Conservation (phyloP, 176 grass and related monocot genomes). For the Cocos nucifera region DNA sequence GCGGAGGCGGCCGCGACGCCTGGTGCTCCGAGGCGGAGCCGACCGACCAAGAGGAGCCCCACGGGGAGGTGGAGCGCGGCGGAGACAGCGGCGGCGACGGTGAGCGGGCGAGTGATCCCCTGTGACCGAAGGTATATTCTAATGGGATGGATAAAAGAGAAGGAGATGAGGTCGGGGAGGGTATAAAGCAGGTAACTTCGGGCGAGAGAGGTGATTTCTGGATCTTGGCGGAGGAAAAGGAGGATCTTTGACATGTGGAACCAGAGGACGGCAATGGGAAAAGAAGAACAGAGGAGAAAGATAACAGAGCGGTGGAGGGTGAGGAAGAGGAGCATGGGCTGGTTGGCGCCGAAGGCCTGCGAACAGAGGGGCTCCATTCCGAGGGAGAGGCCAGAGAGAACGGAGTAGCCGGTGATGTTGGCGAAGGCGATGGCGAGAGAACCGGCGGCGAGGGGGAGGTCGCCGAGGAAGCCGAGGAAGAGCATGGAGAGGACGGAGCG, state of each 20-base stretch:
- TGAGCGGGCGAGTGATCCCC: too few relatives aligned
- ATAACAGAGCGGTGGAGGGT: neutral
- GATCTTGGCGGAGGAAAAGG: conserved; percentile 4
- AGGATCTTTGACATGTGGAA: conserved; percentile 1
- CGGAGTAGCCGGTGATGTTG: conserved; percentile 2
- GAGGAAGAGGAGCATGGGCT: neutral
- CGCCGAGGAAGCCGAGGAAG: too few relatives aligned
- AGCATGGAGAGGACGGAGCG: too few relatives aligned
- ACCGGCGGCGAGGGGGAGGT: too few relatives aligned
- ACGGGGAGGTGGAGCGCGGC: too few relatives aligned
- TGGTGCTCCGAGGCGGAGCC: neutral
- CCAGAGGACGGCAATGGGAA: conserved; percentile 11
- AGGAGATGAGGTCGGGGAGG: conserved; percentile 9
- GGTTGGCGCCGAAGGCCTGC: conserved; percentile 2
- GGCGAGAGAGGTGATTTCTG: conserved; percentile 4
- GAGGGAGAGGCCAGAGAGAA: neutral
- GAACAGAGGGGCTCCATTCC: conserved; percentile 12
- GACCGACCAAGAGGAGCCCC: neutral
- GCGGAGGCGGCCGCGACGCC: too few relatives aligned
- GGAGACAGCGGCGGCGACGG: too few relatives aligned
- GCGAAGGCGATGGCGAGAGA: too few relatives aligned
- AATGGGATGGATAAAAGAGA: too few relatives aligned
- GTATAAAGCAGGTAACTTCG: neutral
- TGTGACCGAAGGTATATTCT: too few relatives aligned
- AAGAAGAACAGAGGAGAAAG: conserved; percentile 1